These are phyloP conservation scores for Wickerhamomyces ciferrii DNA, from an alignment of 805 yeast species.

Conservation along the genomic window DNA sequence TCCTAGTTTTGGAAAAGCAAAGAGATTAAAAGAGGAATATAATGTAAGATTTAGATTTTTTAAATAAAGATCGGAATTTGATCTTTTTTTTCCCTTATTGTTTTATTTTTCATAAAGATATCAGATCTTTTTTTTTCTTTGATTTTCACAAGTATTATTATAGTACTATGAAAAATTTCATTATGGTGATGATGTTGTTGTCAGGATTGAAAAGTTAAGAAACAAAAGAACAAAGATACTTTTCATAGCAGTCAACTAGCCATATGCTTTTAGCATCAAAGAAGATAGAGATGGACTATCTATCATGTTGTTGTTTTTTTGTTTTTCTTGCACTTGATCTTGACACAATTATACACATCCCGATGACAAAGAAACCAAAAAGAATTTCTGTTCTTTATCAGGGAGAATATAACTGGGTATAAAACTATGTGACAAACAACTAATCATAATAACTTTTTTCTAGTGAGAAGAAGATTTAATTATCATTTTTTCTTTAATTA, in stretches of 20 bases:
- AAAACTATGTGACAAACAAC: not conserved
- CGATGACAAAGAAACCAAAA: not conserved
- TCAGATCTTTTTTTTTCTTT: not conserved
- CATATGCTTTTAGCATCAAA: too few relatives aligned
- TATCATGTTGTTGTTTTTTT: too few relatives aligned
- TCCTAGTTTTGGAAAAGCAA: not conserved
- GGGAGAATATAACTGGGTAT: not conserved
- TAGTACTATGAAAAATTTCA: not conserved
- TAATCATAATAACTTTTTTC: not conserved
- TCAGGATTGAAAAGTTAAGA: not conserved
- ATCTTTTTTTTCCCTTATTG: not conserved
- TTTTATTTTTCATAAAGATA: not conserved
- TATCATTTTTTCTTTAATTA: not conserved
- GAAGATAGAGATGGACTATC: too few relatives aligned
- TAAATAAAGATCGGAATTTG: too few relatives aligned
- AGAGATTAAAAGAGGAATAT: not conserved
- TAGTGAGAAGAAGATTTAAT: conserved; percentile 1
- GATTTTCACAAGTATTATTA: not conserved
- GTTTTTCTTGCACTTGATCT: not conserved
- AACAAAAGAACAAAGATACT: not conserved
- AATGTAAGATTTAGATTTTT: not conserved
- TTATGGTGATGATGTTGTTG: not conserved
- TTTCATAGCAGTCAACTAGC: not conserved
- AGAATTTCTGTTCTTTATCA: not conserved
- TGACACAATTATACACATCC: not conserved